Evolutionary conservation across 495 filamentous ascomycete genomes (phyloP), one percentile per base, ranked within the genome.

Genomic region (Penicillium goetzii): DNA sequence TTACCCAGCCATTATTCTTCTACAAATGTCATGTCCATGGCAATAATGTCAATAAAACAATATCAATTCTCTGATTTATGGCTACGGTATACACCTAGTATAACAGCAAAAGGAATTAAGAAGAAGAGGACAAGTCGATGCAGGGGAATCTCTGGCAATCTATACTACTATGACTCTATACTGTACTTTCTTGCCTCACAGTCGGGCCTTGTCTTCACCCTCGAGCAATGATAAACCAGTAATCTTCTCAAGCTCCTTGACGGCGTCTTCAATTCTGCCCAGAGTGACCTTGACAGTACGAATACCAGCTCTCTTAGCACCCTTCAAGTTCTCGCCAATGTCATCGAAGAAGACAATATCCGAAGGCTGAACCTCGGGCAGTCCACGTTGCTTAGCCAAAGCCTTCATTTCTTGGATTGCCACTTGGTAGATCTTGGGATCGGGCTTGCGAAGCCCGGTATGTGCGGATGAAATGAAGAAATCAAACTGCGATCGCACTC

Each of bases 271-370:
- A 7, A 88, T 88, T 73, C 80, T 87, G 32, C 93, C 93, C 33
- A 97, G 78, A 9, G 83, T 79, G 3, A 98, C 95, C 72, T 90
- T 96, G 63, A 99, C 82, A 2, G 93, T 97, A 60, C 82, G 76
- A 73, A 98, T 89, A 28, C 95, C 95, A 12, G 86, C 73, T 56
- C 77, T 80, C 79, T 83, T 92, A 12, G 89, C 95, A 12, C 83
- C 86, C 79, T 92, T 94, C 67, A 97, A 74, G 73, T 99, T 99
- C 79, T 91, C 86, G 0, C 95, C 95, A 71, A 99, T 98, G 76
- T 99, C 95, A 80, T 99, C 95, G 54, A 97, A 74, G 74, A 99
- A 98, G 19, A 96, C 79, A 51, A 97, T 78, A 56, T 97, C 91
- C 11, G 79, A 81, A 0, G 90, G 76, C 62, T 76, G 76, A 0